A percentile compares a stretch with the other conserved stretches of the same genome.
phyloP scores from a whole-genome alignment of 2,329 filamentous ascomycete genomes.

The Teratosphaeria gauchensis region DNA sequence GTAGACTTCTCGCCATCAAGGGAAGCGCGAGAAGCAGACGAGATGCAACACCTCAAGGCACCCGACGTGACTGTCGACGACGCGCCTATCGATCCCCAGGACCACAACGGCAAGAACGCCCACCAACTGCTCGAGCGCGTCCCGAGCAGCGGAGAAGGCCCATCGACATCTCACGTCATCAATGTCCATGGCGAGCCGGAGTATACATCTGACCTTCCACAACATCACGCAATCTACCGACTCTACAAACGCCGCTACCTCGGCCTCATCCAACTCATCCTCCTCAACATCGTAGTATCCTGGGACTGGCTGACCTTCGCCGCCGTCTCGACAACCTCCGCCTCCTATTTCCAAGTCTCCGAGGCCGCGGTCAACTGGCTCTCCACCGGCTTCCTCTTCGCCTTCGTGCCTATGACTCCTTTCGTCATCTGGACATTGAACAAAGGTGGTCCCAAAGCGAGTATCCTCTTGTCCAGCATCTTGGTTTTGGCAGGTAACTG shows the following conservation, averaged over 20 bases:
- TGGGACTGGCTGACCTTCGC: conserved; percentile 98
- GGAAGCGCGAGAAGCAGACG: neutral
- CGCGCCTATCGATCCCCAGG: neutral
- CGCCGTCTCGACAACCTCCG: conserved; percentile 64
- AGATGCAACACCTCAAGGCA: neutral
- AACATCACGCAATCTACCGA: conserved; percentile 18
- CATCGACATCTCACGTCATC: neutral
- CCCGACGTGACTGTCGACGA: neutral
- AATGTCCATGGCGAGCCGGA: neutral
- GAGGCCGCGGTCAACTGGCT: conserved; percentile 86
- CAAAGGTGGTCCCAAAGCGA: conserved; percentile 61
- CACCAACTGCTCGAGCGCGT: neutral
- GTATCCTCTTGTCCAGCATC: conserved; percentile 63
- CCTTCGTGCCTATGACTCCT: conserved; percentile 67
- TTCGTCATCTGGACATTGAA: conserved; percentile 67
- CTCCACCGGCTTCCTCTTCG: conserved; percentile 75
- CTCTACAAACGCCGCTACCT: conserved; percentile 86
- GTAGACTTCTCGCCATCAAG: neutral
- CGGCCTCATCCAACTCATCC: conserved; percentile 69
- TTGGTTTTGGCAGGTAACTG: conserved; percentile 79
- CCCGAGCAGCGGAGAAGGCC: neutral
- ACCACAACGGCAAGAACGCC: neutral
- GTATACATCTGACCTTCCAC: neutral
- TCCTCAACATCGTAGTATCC: conserved; percentile 86
- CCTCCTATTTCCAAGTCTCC: conserved; percentile 64